These are phyloP conservation scores for Cercospora sojina DNA, from an alignment of 2,329 filamentous ascomycete genomes.

Conservation along the genomic window DNA sequence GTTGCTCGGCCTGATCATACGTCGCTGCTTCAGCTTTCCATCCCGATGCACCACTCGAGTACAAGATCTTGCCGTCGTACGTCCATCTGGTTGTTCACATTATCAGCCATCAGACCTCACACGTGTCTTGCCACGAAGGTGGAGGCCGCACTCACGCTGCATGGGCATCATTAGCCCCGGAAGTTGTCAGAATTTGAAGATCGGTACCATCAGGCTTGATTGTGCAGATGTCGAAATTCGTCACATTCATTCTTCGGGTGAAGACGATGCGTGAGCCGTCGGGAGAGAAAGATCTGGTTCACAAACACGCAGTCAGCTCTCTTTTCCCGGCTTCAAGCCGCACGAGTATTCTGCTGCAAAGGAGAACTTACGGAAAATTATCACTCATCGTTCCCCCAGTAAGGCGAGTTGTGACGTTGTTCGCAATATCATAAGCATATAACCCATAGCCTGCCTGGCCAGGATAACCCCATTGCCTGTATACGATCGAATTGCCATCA, in stretches of 20 bases:
- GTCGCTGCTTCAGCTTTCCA: constrained; percentile 6
- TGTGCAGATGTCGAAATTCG: constrained; percentile 14
- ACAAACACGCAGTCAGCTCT: background rate
- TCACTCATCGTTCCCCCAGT: constrained; percentile 2
- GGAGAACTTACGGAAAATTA: constrained; percentile 2
- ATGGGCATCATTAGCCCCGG: constrained; percentile 6
- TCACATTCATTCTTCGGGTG: constrained; percentile 5
- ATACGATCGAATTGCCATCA: constrained; percentile 8
- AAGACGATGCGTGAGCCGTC: constrained; percentile 13
- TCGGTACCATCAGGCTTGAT: constrained; percentile 11
- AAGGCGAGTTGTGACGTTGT: background rate
- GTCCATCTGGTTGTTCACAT: constrained; percentile 1
- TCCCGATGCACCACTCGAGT: constrained; percentile 4
- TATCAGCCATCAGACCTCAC: no score
- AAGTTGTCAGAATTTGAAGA: background rate
- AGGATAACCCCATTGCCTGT: constrained; percentile 7
- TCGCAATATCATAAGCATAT: background rate
- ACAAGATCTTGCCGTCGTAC: constrained; percentile 7
- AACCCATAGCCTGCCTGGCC: background rate
- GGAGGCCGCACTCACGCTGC: background rate
- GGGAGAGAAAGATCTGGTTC: constrained; percentile 2
- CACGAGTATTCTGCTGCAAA: background rate
- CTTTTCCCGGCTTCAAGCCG: background rate
- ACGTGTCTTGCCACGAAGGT: no score
- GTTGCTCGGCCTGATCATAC: constrained; percentile 11